phyloP scores from a whole-genome alignment of 306 rosid genomes.

The Inga laurina region DNA sequence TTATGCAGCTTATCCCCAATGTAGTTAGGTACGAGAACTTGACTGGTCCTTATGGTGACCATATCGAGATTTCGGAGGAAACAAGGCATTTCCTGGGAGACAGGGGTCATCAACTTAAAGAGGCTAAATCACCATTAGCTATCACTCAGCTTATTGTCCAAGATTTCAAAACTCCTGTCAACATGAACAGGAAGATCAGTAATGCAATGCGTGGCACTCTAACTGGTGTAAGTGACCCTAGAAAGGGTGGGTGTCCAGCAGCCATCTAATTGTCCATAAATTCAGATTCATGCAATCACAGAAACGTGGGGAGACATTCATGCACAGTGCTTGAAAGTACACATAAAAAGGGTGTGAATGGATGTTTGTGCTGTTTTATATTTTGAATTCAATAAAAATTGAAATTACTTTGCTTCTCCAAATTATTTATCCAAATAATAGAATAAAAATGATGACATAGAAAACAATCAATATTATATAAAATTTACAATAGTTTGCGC shows the following conservation, averaged over 20 bases:
- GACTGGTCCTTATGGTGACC: slow-evolving; percentile 61
- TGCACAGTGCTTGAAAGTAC: background rate
- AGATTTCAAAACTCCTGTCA: slow-evolving; percentile 34
- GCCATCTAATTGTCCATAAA: slow-evolving; percentile 42
- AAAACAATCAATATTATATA: background rate
- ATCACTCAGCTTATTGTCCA: slow-evolving; percentile 79
- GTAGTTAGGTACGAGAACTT: slow-evolving; percentile 63
- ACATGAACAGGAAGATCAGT: slow-evolving; percentile 42
- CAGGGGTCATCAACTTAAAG: slow-evolving; percentile 64
- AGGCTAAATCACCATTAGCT: slow-evolving; percentile 41
- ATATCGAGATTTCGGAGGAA: slow-evolving; percentile 62
- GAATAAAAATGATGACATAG: background rate
- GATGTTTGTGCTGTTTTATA: background rate
- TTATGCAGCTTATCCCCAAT: slow-evolving; percentile 79
- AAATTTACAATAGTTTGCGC: background rate
- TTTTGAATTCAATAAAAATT: background rate
- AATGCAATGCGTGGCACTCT: slow-evolving; percentile 52
- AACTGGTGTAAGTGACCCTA: slow-evolving; percentile 82
- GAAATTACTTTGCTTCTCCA: background rate
- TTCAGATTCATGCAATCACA: slow-evolving; percentile 16
- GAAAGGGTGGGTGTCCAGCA: slow-evolving; percentile 86
- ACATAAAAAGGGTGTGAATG: background rate
- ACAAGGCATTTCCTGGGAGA: slow-evolving; percentile 55
- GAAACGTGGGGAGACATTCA: background rate
- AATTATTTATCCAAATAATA: background rate